Base-by-base conservation (phyloP, 305 asterid species). In the Solanum hybrid region DNA sequence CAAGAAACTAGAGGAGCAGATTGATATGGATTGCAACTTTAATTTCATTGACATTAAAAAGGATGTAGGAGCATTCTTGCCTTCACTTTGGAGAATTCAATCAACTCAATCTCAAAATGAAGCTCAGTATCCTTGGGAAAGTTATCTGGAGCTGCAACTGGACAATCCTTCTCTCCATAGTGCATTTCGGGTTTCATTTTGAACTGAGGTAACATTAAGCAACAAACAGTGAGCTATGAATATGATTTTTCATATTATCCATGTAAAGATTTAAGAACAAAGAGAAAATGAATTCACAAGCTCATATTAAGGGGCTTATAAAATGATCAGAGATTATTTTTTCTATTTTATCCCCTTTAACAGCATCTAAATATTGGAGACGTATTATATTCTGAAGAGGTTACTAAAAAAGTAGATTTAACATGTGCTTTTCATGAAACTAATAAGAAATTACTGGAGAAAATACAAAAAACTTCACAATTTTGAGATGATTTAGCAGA, bases 101-200 rank as follows among this genome's bases (percentile, higher is more conserved):
- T 95, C 89, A 37, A 88, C 94, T 97, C 98, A 87, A 96, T 96
- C 95, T 97, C 99, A 92, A 96, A 96, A 94, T 97, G 98, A 94
- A 97, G 98, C 92, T 95, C 98, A 76, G 90, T 94, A 89, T 97
- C 98, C 95, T 96, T 97, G 38, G 99, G 99, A 91, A 97, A 97
- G 92, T 94, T 93, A 85, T 95, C 98, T 6, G 95, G 86, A 89
- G 91, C 97, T 81, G 96, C 88, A 90, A 96, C 93, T 5, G 99
- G 99, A 90, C 99, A 97, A 90, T 94, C 94, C 89, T 93, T 95
- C 92, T 97, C 99, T 29, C 97, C 98, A 73, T 96, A 97, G 89
- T 97, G 99, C 95, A 97, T 93, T 94, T 96, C 99, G 20, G 98
- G 97, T 92, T 96, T 97, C 93, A 97, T 92, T 93, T 94, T 97